These are phyloP conservation scores for Trametes maxima DNA, from an alignment of 768 basidiomycete genomes.

Conservation along the genomic window DNA sequence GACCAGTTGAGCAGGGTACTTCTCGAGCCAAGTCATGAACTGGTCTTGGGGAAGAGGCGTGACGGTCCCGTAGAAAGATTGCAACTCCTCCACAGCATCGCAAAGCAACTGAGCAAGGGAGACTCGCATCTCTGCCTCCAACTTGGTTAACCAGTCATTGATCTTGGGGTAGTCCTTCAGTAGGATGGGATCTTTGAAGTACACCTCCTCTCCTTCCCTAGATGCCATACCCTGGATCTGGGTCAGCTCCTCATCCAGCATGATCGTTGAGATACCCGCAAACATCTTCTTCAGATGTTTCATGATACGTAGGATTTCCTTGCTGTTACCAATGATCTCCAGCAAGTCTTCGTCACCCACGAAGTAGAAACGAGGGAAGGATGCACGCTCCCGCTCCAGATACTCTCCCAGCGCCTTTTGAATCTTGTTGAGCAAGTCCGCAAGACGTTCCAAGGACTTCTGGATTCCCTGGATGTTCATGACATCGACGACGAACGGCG, in stretches of 20 bases:
- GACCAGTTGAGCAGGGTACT: constrained; percentile 94
- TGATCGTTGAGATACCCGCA: constrained; percentile 91
- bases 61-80: constrained; percentile 74
- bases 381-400: constrained; percentile 93
- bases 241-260: constrained; percentile 83
- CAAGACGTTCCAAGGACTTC: constrained; percentile 95
- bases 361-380: constrained; percentile 99
- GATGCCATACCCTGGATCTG: constrained; percentile 94
- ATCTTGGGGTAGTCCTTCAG: constrained; percentile 96
- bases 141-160: constrained; percentile 95
- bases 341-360: constrained; percentile 98
- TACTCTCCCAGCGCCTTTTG: constrained; percentile 99
- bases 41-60: constrained; percentile 60
- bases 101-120: constrained; percentile 84
- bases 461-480: constrained; percentile 96
- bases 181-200: constrained; percentile 78
- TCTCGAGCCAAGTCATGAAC: constrained; percentile 90
- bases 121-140: constrained; percentile 91
- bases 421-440: constrained; percentile 95
- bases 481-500: constrained; percentile 95
- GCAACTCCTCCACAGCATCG: constrained; percentile 78
- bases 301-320: constrained; percentile 96
- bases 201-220: constrained; percentile 92
- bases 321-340: constrained; percentile 99
- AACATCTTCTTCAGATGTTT: constrained; percentile 99